Evolutionary conservation across 148 eudicot species (phyloP).

Genomic region (Talinum fruticosum): DNA sequence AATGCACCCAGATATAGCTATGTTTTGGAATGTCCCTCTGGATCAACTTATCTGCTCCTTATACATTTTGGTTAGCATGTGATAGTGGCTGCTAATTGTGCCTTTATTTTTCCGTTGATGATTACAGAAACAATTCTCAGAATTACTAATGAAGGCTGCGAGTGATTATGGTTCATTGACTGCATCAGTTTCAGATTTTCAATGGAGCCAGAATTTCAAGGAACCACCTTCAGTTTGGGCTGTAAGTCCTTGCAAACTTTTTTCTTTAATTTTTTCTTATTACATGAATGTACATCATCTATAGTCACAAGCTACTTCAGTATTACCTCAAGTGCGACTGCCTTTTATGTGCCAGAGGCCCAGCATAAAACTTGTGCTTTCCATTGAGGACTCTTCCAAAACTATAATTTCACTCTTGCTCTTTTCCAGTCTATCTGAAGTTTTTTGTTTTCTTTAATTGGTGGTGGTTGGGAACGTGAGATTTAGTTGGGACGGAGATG

Average conservation of each 20-base stretch:
- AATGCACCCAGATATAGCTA: background rate
- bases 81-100: background rate
- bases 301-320: background rate
- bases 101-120: conserved; percentile 15
- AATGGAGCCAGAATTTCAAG: conserved; percentile 95
- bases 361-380: background rate
- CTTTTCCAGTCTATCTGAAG: too few species aligned
- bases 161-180: conserved; percentile 98
- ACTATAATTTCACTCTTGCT: too few species aligned
- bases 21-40: background rate
- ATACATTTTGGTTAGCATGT: background rate
- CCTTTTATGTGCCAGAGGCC: too few species aligned
- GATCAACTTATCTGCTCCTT: background rate
- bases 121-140: conserved; percentile 93
- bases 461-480: too few species aligned
- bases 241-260: conserved; percentile 37
- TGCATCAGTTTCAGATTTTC: conserved; percentile 86
- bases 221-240: conserved; percentile 95
- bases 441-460: too few species aligned
- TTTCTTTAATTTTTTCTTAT: background rate
- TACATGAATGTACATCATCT: background rate
- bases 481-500: too few species aligned
- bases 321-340: background rate
- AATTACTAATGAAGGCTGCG: conserved; percentile 93
- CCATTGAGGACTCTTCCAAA: background rate